Percentiles rank a stretch among this genome's conserved stretches.
These are phyloP conservation scores for Lactarius indigo DNA, from an alignment of 768 basidiomycete species.

Conservation along the genomic window DNA sequence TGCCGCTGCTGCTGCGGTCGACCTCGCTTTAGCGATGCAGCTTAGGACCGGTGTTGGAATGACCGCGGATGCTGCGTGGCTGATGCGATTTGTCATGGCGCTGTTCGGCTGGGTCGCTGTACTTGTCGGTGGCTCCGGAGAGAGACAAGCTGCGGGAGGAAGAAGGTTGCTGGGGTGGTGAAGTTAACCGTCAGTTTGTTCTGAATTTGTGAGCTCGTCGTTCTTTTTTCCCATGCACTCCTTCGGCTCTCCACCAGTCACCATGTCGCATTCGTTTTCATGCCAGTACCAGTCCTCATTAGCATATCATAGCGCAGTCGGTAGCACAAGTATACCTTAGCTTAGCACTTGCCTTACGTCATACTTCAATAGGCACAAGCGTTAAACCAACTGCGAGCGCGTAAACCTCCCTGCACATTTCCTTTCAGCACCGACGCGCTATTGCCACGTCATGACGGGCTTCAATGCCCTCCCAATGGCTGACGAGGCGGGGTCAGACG, in stretches of 20 bases:
- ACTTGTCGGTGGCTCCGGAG: conserved; percentile 33
- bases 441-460: conserved; percentile 43
- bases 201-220: neutral
- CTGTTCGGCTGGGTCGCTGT: conserved; percentile 77
- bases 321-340: neutral
- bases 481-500: conserved; percentile 39
- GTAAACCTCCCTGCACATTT: neutral
- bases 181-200: neutral
- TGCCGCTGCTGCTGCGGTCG: conserved; percentile 41
- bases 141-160: conserved; percentile 11
- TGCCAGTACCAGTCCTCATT: neutral
- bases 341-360: neutral
- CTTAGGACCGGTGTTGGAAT: conserved; percentile 66
- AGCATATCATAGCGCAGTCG: conserved; percentile 1
- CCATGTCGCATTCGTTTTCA: conserved; percentile 6
- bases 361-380: conserved; percentile 6
- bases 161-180: conserved; percentile 14
- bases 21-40: conserved; percentile 76
- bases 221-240: conserved; percentile 2
- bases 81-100: conserved; percentile 75
- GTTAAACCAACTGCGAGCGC: neutral
- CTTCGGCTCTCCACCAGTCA: neutral
- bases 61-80: conserved; percentile 73
- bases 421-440: neutral
- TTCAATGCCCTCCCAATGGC: conserved; percentile 46